Conservation (phyloP, 257 asterid genomes). For the Ophiorrhiza pumila region DNA sequence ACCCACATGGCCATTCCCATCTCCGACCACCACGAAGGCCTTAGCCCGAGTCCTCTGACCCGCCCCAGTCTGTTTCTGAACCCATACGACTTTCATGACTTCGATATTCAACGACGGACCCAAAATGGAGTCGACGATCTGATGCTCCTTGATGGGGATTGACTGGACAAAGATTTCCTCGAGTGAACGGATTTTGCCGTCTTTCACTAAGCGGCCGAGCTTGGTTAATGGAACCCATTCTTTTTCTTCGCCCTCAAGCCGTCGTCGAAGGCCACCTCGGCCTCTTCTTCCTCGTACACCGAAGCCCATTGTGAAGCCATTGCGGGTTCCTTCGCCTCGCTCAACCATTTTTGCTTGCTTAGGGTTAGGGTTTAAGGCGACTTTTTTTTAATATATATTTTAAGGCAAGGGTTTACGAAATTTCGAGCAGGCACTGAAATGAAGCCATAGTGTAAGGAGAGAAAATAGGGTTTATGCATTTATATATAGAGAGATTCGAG, state of each 20-base stretch:
- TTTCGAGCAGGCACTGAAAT: too few species aligned
- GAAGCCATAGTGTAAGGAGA: too few species aligned
- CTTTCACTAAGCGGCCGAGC: slow-evolving; percentile 70
- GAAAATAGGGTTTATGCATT: too few species aligned
- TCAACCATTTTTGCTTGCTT: slow-evolving; percentile 45
- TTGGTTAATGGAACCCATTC: slow-evolving; percentile 90
- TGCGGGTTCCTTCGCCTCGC: slow-evolving; percentile 36
- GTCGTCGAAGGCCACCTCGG: slow-evolving; percentile 61
- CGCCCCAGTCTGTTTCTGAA: slow-evolving; percentile 95
- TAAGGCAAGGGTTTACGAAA: too few species aligned
- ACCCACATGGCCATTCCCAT: slow-evolving; percentile 80
- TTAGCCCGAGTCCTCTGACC: slow-evolving; percentile 90
- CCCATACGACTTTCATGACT: slow-evolving; percentile 94
- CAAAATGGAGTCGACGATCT: slow-evolving; percentile 55
- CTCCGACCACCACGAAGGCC: slow-evolving; percentile 90
- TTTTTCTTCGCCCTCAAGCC: slow-evolving; percentile 75
- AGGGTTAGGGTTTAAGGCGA: too few species aligned
- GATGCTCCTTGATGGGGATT: slow-evolving; percentile 78
- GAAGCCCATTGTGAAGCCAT: slow-evolving; percentile 6
- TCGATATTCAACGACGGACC: slow-evolving; percentile 76
- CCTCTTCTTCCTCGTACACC: slow-evolving; percentile 44
- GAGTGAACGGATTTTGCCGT: slow-evolving; percentile 52
- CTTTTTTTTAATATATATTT: too few species aligned
- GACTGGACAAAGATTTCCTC: slow-evolving; percentile 88
- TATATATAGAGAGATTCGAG: too few species aligned